These are phyloP conservation scores for Phaseolus coccineus DNA, from an alignment of 331 rosid genomes.

Conservation along the genomic window DNA sequence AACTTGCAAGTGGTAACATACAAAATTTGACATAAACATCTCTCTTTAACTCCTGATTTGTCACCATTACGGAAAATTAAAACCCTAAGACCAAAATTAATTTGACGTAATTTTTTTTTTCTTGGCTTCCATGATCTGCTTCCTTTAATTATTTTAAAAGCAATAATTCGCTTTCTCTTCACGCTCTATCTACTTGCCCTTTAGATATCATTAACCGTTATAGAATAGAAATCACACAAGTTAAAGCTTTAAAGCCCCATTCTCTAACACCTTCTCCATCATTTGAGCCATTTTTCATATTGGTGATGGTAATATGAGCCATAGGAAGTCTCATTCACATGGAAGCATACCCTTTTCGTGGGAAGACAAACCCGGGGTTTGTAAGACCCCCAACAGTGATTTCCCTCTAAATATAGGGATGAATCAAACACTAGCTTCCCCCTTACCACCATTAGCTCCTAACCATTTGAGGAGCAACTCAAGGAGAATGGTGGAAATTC, in stretches of 20 bases:
- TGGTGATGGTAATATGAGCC: conserved; percentile 56
- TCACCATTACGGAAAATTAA: conserved; percentile 27
- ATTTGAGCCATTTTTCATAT: conserved; percentile 8
- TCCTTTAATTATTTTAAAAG: conserved; percentile 50
- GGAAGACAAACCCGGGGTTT: conserved; percentile 83
- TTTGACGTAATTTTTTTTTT: not conserved
- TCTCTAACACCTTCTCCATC: conserved; percentile 20
- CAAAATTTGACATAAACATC: not conserved
- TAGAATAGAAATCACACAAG: conserved; percentile 52
- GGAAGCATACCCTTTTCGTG: conserved; percentile 90
- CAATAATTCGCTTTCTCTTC: conserved; percentile 56
- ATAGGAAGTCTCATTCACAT: conserved; percentile 68
- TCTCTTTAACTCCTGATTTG: conserved; percentile 14
- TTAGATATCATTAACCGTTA: conserved; percentile 55
- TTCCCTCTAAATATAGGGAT: conserved; percentile 38
- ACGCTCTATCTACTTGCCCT: conserved; percentile 66
- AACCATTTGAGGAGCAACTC: conserved; percentile 11
- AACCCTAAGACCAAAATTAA: not conserved
- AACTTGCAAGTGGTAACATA: conserved; percentile 38
- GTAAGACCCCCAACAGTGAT: conserved; percentile 53
- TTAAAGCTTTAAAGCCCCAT: conserved; percentile 47
- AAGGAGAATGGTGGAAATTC: conserved; percentile 22
- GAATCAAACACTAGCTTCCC: conserved; percentile 31
- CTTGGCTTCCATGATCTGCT: conserved; percentile 38
- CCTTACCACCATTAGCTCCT: not conserved